Evolutionary conservation across 345 rosid species (phyloP).

Genomic region (Conringia planisiliqua): DNA sequence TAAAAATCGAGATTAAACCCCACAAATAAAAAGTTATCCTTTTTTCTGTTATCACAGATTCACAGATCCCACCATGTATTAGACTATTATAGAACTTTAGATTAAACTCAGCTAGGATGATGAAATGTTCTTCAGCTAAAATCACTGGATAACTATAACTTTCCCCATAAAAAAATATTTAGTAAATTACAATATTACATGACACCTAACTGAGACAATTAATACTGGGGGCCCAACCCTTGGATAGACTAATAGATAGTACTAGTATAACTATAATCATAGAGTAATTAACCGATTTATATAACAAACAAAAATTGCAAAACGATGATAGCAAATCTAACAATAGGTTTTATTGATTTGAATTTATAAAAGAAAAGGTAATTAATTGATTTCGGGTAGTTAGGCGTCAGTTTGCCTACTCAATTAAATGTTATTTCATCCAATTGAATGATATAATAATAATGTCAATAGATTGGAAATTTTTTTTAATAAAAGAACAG

Average conservation of each 20-base stretch:
- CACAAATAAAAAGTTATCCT: not conserved
- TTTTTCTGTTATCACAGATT: not conserved
- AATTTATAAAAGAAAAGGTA: not conserved
- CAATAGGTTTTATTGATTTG: not conserved
- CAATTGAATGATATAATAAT: constrained; percentile 6
- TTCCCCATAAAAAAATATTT: not conserved
- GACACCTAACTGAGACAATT: not conserved
- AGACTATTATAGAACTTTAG: not conserved
- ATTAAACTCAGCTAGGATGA: not conserved
- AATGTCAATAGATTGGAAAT: not conserved
- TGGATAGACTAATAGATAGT: not conserved
- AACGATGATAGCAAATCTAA: constrained; percentile 6
- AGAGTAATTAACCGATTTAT: constrained; percentile 4
- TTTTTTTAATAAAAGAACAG: not conserved
- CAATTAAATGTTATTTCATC: not conserved
- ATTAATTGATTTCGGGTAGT: constrained; percentile 9
- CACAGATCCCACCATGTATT: not conserved
- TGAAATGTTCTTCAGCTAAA: not conserved
- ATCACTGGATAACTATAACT: not conserved
- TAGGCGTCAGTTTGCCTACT: constrained; percentile 25
- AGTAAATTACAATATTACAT: not conserved
- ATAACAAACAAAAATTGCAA: not conserved
- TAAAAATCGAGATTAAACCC: not conserved
- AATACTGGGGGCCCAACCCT: not conserved
- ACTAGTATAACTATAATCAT: not conserved